Conservation (phyloP, 441 rosid genomes). For the California macrophylla region DNA sequence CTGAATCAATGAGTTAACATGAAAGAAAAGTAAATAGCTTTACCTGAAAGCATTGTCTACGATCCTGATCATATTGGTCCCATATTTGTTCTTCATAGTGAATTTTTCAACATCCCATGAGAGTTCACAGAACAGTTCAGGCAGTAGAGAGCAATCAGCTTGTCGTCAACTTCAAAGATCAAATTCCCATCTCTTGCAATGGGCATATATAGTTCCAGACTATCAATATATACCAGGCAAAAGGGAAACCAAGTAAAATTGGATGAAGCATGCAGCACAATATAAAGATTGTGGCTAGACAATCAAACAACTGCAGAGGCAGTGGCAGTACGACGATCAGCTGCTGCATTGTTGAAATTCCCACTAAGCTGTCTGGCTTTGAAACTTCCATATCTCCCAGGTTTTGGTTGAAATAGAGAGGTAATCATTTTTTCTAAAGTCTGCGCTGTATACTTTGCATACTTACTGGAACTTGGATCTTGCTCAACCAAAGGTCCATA, state of each 20-base stretch:
- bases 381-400: slow-evolving; percentile 79
- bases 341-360: slow-evolving; percentile 38
- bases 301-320: slow-evolving; percentile 68
- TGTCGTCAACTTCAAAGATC: slow-evolving; percentile 4
- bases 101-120: slow-evolving; percentile 11
- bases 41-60: slow-evolving; percentile 28
- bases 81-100: background rate
- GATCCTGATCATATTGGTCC: slow-evolving; percentile 15
- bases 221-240: slow-evolving; percentile 27
- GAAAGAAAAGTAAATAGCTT: slow-evolving; percentile 23
- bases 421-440: slow-evolving; percentile 67
- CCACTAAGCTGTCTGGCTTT: slow-evolving; percentile 52
- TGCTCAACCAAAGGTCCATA: slow-evolving; percentile 92
- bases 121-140: slow-evolving; percentile 9
- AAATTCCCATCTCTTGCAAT: slow-evolving; percentile 14
- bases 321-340: slow-evolving; percentile 71
- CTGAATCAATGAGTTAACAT: slow-evolving; percentile 21
- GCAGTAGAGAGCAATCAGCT: slow-evolving; percentile 3
- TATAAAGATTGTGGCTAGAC: background rate
- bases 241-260: slow-evolving; percentile 12
- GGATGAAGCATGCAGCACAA: slow-evolving; percentile 1
- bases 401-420: slow-evolving; percentile 68
- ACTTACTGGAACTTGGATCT: slow-evolving; percentile 70
- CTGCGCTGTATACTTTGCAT: slow-evolving; percentile 73
- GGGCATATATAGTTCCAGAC: slow-evolving; percentile 4